Evolutionary conservation across 2,329 filamentous ascomycete genomes (phyloP).

Genomic region (Tolypocladium inflatum): DNA sequence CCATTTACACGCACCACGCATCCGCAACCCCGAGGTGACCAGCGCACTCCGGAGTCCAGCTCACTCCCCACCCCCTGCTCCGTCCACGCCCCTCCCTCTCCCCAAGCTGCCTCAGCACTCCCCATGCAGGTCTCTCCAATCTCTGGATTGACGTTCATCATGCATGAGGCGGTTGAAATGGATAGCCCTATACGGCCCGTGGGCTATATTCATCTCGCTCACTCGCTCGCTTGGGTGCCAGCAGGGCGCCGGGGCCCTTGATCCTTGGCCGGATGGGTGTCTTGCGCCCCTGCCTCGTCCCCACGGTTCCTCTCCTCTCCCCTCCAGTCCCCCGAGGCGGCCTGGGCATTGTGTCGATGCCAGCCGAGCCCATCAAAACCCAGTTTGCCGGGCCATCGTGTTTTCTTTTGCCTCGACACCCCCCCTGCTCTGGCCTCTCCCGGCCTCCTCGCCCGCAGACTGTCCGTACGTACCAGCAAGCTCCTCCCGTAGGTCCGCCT

Average conservation of each 20-base stretch:
- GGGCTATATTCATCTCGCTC: background rate
- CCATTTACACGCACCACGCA: background rate
- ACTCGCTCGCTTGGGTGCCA: background rate
- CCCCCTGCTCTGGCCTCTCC: constrained; percentile 5
- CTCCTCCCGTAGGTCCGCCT: constrained; percentile 18
- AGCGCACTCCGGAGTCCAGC: background rate
- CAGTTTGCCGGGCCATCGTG: constrained; percentile 1
- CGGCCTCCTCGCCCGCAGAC: constrained; percentile 3
- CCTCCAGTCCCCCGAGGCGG: background rate
- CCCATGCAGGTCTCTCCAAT: constrained; percentile 3
- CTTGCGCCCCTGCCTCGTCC: background rate
- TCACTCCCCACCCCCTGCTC: background rate
- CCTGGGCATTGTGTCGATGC: background rate
- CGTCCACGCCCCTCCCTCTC: background rate
- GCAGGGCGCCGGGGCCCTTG: background rate
- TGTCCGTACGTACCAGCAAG: constrained; percentile 10
- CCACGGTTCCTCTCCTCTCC: background rate
- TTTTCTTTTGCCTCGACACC: constrained; percentile 17
- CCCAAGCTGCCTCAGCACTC: background rate
- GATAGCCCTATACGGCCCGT: background rate
- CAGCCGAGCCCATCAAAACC: constrained; percentile 1
- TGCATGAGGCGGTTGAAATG: constrained; percentile 1
- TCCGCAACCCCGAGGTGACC: background rate
- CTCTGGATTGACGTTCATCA: constrained; percentile 4
- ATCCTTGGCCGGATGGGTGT: background rate